phyloP scores from a whole-genome alignment of 106 monocot genomes.

The Agapanthus africanus region DNA sequence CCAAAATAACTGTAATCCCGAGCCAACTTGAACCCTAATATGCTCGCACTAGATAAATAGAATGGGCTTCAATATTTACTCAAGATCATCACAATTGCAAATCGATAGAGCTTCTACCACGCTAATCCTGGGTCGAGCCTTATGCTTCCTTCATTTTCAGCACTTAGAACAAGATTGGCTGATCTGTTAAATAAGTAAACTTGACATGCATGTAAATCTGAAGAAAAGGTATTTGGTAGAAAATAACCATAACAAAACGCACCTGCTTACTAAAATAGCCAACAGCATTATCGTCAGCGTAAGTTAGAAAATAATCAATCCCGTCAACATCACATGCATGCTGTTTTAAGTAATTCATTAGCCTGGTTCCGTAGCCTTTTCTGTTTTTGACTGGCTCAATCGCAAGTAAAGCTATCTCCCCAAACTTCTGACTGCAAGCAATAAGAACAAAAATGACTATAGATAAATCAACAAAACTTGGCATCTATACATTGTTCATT shows the following conservation, averaged over 20 bases:
- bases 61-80: background rate
- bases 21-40: no score
- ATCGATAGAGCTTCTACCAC: background rate
- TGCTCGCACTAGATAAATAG: no score
- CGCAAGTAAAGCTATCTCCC: constrained; percentile 98
- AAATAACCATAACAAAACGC: background rate
- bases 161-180: background rate
- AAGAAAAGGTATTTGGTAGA: background rate
- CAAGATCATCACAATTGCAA: background rate
- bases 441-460: no score
- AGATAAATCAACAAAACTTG: no score
- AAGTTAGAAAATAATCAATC: constrained; percentile 88
- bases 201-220: background rate
- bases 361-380: constrained; percentile 93
- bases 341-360: constrained; percentile 98
- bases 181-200: background rate
- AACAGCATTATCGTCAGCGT: constrained; percentile 98
- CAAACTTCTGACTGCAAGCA: constrained; percentile 79
- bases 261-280: constrained; percentile 97
- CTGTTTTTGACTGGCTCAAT: constrained; percentile 95
- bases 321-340: constrained; percentile 99
- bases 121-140: background rate
- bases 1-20: no score
- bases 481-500: no score
- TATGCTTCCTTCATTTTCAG: no score